Evolutionary conservation across 176 grass and related monocot species (phyloP).

Genomic region (Musa beccarii): DNA sequence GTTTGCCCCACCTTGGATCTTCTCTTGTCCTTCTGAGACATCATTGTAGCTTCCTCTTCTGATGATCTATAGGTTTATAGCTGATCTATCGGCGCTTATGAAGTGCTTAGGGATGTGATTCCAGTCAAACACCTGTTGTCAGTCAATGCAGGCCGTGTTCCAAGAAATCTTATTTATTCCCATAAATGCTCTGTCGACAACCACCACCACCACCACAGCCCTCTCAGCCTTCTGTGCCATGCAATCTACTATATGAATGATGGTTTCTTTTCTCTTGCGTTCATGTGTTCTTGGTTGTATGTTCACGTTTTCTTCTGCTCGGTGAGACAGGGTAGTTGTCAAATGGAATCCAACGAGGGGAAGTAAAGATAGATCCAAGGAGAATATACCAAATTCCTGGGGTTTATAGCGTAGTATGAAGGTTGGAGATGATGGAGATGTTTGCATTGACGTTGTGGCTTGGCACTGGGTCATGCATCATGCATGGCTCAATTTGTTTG

Average conservation of each 20-base stretch:
- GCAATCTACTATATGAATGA: conserved; percentile 3
- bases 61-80: too few species aligned
- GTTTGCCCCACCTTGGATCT: too few species aligned
- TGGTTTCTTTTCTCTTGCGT: background rate
- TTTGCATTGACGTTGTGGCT: background rate
- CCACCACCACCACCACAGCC: background rate
- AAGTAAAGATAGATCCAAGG: background rate
- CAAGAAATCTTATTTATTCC: conserved; percentile 5
- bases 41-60: too few species aligned
- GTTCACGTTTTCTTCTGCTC: background rate
- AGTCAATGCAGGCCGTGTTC: background rate
- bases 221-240: background rate
- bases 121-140: background rate
- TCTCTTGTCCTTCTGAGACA: too few species aligned
- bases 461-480: background rate
- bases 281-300: background rate
- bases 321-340: too few species aligned
- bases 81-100: too few species aligned
- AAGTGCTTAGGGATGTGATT: background rate
- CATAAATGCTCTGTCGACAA: background rate
- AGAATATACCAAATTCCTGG: background rate
- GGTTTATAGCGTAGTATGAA: too few species aligned
- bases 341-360: background rate
- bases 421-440: too few species aligned
- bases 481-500: background rate